Percentiles rank a stretch among this genome's conserved stretches.
phyloP scores from a whole-genome alignment of 306 rosid species.

The Prinsepia uniflora region DNA sequence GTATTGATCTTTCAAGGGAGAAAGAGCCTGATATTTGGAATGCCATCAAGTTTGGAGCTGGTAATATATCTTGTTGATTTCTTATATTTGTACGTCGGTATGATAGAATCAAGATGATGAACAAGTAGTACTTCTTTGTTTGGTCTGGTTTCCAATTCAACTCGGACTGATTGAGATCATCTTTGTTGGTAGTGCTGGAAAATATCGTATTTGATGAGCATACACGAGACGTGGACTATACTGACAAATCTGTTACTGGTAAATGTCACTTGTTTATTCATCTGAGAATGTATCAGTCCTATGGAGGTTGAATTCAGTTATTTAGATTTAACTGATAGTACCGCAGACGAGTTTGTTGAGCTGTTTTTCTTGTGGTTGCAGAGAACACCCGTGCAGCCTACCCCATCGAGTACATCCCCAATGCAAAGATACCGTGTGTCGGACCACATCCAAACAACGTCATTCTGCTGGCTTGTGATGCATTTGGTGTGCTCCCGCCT shows the following conservation, averaged over 20 bases:
- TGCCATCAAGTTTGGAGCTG: conserved; percentile 57
- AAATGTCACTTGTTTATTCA: not conserved
- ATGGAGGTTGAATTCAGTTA: not conserved
- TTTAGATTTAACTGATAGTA: not conserved
- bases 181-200: conserved; percentile 56
- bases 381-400: conserved; percentile 91
- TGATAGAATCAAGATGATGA: not conserved
- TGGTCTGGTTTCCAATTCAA: not conserved
- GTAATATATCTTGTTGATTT: conserved; percentile 22
- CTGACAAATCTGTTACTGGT: conserved; percentile 92
- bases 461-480: conserved; percentile 87
- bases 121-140: not conserved
- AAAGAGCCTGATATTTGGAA: conserved; percentile 60
- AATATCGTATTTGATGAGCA: conserved; percentile 88
- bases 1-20: conserved; percentile 46
- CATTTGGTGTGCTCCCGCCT: conserved; percentile 93
- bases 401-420: conserved; percentile 86
- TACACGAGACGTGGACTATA: conserved; percentile 65
- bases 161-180: not conserved
- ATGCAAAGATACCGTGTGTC: conserved; percentile 76
- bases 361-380: conserved; percentile 29
- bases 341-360: not conserved
- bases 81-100: not conserved
- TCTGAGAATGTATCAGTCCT: not conserved
- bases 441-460: conserved; percentile 93